Conservation (phyloP, 1,284 basidiomycete species). For the Leucoagaricus sp. region DNA sequence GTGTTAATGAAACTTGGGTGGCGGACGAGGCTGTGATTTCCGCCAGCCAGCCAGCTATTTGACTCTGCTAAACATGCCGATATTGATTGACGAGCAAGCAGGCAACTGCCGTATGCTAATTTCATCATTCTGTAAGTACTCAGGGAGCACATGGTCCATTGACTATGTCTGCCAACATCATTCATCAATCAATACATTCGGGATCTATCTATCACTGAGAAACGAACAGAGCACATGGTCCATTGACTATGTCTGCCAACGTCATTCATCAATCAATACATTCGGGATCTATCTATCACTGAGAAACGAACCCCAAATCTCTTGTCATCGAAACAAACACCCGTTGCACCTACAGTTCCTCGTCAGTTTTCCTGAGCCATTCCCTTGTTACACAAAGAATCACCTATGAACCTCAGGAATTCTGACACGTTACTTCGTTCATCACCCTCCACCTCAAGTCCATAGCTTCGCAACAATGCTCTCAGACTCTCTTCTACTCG, state of each 20-base stretch:
- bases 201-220: too few species aligned
- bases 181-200: background rate
- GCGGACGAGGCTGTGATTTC: too few species aligned
- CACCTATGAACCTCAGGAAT: slow-evolving; percentile 59
- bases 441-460: slow-evolving; percentile 40
- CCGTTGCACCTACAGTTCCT: background rate
- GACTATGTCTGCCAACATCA: background rate
- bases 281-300: background rate
- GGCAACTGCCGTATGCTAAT: too few species aligned
- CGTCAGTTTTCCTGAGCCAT: slow-evolving; percentile 2
- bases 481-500: slow-evolving; percentile 37
- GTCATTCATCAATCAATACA: background rate
- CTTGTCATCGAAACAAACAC: background rate
- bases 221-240: background rate
- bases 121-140: too few species aligned
- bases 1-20: too few species aligned
- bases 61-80: too few species aligned
- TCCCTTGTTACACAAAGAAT: slow-evolving; percentile 19
- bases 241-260: background rate
- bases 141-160: background rate
- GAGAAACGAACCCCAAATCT: background rate
- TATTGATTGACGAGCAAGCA: too few species aligned
- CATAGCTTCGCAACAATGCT: slow-evolving; percentile 47
- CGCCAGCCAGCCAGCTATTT: too few species aligned
- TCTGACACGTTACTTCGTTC: slow-evolving; percentile 47